Percentiles rank a stretch among this genome's conserved stretches.
Evolutionary conservation across 805 yeast genomes (phyloP).

Genomic region (Lipomyces yamadae): DNA sequence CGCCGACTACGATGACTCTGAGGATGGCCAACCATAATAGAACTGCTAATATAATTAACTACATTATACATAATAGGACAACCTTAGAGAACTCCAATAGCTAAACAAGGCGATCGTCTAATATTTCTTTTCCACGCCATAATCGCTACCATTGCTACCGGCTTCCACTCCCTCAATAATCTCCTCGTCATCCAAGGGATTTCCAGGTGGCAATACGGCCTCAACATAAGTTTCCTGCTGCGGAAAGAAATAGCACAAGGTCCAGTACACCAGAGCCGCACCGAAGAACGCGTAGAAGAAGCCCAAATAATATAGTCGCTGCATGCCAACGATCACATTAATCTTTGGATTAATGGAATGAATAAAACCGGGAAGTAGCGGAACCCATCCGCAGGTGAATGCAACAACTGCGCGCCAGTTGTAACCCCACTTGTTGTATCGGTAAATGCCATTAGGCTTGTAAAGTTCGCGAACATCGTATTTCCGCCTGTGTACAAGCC

Average conservation of each 20-base stretch:
- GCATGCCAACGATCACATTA: conserved; percentile 17
- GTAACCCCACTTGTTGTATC: conserved; percentile 29
- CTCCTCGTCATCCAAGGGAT: conserved; percentile 14
- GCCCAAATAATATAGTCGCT: conserved; percentile 35
- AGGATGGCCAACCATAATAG: too few relatives aligned
- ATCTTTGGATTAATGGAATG: conserved; percentile 16
- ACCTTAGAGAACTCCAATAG: too few relatives aligned
- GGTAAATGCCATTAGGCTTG: conserved; percentile 8
- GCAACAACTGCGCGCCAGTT: conserved; percentile 29
- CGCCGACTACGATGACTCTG: too few relatives aligned
- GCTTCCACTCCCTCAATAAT: conserved; percentile 1
- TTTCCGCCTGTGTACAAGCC: too few relatives aligned
- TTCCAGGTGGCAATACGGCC: conserved; percentile 24
- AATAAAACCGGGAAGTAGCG: conserved; percentile 30
- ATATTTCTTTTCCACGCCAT: neutral
- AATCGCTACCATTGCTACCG: neutral
- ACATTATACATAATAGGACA: too few relatives aligned
- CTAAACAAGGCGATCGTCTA: too few relatives aligned
- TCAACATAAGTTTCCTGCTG: conserved; percentile 18
- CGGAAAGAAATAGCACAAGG: conserved; percentile 15
- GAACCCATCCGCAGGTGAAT: conserved; percentile 24
- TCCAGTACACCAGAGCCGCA: conserved; percentile 23
- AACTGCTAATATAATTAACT: too few relatives aligned
- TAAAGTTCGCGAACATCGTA: too few relatives aligned
- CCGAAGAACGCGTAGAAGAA: conserved; percentile 33